A percentile compares a stretch with the other conserved stretches of the same genome.
Conservation (phyloP, 306 rosid genomes). For the Arachis hypogaea region DNA sequence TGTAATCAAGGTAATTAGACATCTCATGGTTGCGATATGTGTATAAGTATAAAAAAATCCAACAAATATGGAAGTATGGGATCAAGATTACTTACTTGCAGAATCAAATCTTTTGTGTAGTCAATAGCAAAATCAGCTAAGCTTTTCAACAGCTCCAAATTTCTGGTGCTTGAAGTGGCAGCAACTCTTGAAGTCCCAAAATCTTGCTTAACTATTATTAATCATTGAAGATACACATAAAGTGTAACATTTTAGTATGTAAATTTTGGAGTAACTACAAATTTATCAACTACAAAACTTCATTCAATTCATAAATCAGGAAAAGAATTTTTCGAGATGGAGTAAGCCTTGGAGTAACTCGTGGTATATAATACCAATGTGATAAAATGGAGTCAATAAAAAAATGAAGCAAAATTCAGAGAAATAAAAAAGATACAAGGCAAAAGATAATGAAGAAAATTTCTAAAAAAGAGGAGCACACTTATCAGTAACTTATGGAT, state of each 20-base stretch:
- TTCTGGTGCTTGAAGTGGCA: constrained; percentile 85
- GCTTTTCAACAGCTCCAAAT: constrained; percentile 82
- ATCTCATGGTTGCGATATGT: constrained; percentile 2
- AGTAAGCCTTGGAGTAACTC: background rate
- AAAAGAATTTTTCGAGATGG: background rate
- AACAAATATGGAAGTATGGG: constrained; percentile 18
- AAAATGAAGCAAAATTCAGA: background rate
- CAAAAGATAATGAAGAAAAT: background rate
- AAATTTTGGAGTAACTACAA: too few species aligned
- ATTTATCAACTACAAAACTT: background rate
- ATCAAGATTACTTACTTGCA: constrained; percentile 62
- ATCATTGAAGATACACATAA: constrained; percentile 2
- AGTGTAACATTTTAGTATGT: too few species aligned
- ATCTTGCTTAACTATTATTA: constrained; percentile 73
- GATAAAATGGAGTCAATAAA: background rate
- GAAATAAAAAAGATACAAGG: too few species aligned
- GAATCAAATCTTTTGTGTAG: constrained; percentile 91
- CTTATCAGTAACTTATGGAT: constrained; percentile 69
- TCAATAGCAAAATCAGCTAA: constrained; percentile 85
- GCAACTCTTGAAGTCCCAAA: constrained; percentile 89
- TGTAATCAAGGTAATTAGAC: constrained; percentile 20
- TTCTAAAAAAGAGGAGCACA: constrained; percentile 38
- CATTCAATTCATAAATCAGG: background rate
- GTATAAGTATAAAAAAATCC: constrained; percentile 3
- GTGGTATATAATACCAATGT: background rate